Conservation (phyloP, 169 alveolate genomes). For the Cystoisospora suis region DNA sequence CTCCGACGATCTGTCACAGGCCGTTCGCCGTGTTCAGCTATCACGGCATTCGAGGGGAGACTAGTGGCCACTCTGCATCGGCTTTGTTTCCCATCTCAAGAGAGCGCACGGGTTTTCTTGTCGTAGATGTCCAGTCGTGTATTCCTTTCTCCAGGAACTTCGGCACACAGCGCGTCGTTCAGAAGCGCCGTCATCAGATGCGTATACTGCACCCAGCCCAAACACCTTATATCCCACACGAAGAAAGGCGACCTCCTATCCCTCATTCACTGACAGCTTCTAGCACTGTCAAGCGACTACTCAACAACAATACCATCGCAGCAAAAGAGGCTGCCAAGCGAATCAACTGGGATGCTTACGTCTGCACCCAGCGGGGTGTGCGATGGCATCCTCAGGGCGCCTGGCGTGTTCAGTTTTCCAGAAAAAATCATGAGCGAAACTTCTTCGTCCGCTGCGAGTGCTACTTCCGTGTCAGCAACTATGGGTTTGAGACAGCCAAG, state of each 20-base stretch:
- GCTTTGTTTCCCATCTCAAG: no score
- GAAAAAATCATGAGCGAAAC: slow-evolving; percentile 82
- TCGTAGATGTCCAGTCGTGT: no score
- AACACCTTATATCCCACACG: background rate
- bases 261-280: slow-evolving; percentile 83
- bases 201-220: slow-evolving; percentile 32
- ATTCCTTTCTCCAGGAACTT: background rate
- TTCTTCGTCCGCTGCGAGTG: slow-evolving; percentile 84
- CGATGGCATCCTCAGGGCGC: slow-evolving; percentile 91
- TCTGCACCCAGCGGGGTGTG: slow-evolving; percentile 83
- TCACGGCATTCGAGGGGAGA: no score
- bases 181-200: slow-evolving; percentile 50
- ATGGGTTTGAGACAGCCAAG: slow-evolving; percentile 84
- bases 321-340: slow-evolving; percentile 77
- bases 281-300: slow-evolving; percentile 79
- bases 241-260: slow-evolving; percentile 66
- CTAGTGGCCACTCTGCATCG: no score
- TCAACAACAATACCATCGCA: slow-evolving; percentile 79
- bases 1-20: no score
- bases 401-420: slow-evolving; percentile 87
- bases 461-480: slow-evolving; percentile 76
- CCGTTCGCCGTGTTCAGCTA: no score
- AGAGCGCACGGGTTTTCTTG: no score
- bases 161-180: slow-evolving; percentile 65
- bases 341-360: slow-evolving; percentile 84